Conservation (phyloP, 768 basidiomycete species). For the Suillus variegatus region DNA sequence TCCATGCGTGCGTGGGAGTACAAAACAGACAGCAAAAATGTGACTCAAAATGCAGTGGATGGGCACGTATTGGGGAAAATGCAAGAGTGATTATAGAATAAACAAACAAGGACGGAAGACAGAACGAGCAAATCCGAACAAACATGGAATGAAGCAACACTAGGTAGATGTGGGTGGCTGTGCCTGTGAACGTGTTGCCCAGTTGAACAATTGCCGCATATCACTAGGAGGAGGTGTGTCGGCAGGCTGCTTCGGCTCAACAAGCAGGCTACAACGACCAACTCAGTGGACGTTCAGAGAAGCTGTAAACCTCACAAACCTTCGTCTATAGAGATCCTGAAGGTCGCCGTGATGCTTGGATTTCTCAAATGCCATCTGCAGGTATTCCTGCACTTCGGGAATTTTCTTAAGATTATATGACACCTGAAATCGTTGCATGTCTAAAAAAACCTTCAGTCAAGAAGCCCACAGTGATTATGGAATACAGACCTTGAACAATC, state of each 20-base stretch:
- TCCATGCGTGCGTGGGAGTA: constrained; percentile 25
- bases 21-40: constrained; percentile 24
- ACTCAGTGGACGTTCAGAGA: constrained; percentile 2
- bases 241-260: constrained; percentile 81
- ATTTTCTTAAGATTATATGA: constrained; percentile 87
- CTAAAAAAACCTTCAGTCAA: constrained; percentile 36
- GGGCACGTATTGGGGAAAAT: constrained; percentile 19
- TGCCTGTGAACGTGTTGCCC: constrained; percentile 65
- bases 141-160: constrained; percentile 6
- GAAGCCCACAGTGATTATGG: background rate
- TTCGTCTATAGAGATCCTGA: constrained; percentile 83
- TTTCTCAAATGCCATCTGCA: constrained; percentile 72
- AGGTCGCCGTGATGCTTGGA: constrained; percentile 78
- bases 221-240: constrained; percentile 66
- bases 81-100: constrained; percentile 26
- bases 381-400: constrained; percentile 82
- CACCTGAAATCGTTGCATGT: constrained; percentile 92
- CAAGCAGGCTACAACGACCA: constrained; percentile 56
- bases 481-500: constrained; percentile 70
- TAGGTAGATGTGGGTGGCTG: constrained; percentile 40
- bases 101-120: constrained; percentile 20
- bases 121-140: constrained; percentile 21
- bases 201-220: constrained; percentile 77
- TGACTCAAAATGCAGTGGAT: constrained; percentile 19
- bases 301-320: constrained; percentile 43